Percentiles rank a stretch among this genome's conserved stretches.
Evolutionary conservation across 2,329 filamentous ascomycete genomes (phyloP).

Genomic region (Diaporthe velutina): DNA sequence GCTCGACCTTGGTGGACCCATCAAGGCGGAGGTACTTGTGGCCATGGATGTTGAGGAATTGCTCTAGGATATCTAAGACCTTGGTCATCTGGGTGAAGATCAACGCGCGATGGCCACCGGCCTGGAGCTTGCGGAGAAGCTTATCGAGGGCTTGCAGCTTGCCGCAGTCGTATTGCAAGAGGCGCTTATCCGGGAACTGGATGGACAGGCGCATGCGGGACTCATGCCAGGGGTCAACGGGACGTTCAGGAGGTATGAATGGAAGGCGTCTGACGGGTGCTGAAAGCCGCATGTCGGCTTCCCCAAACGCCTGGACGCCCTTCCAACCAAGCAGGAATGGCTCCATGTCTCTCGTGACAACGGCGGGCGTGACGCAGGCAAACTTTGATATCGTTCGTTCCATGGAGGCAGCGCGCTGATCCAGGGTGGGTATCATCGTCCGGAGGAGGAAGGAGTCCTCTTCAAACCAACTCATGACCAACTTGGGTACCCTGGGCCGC

Average conservation of each 20-base stretch:
- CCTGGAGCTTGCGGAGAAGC: conserved; percentile 86
- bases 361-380: conserved; percentile 90
- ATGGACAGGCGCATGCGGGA: conserved; percentile 93
- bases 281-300: conserved; percentile 69
- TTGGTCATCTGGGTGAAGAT: conserved; percentile 99
- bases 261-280: conserved; percentile 67
- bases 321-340: conserved; percentile 74
- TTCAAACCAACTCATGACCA: conserved; percentile 81
- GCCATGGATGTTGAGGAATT: conserved; percentile 97
- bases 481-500: conserved; percentile 70
- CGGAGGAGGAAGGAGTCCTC: conserved; percentile 74
- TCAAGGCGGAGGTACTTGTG: conserved; percentile 97
- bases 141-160: conserved; percentile 93
- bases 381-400: conserved; percentile 87
- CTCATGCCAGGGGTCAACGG: conserved; percentile 89
- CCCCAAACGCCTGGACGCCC: conserved; percentile 69
- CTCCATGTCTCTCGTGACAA: conserved; percentile 83
- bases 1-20: conserved; percentile 95
- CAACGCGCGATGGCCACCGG: conserved; percentile 90
- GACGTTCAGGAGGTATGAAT: conserved; percentile 68
- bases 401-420: conserved; percentile 78
- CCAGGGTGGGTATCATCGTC: conserved; percentile 79
- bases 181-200: conserved; percentile 94
- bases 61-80: conserved; percentile 95
- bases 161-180: conserved; percentile 98